Conservation (phyloP, 495 filamentous ascomycete species). For the Cercophora newfieldiana region DNA sequence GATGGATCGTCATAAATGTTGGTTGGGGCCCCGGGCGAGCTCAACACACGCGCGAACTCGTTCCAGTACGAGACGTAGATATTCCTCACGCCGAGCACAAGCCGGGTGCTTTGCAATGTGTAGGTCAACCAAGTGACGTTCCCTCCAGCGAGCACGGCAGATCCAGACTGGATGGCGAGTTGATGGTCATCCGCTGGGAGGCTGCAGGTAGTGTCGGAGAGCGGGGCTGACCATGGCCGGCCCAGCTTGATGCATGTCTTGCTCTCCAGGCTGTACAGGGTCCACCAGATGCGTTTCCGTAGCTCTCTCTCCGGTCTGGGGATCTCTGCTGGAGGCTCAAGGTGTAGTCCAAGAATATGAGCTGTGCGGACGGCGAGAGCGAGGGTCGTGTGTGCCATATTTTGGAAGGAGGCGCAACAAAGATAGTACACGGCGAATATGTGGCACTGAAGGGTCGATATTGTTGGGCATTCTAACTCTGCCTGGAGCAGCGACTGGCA, state of each 20-base stretch:
- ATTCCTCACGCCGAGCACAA: constrained; percentile 39
- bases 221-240: constrained; percentile 43
- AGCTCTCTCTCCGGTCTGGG: constrained; percentile 41
- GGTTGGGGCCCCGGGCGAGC: constrained; percentile 13
- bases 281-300: constrained; percentile 55
- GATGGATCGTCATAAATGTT: constrained; percentile 28
- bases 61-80: constrained; percentile 43
- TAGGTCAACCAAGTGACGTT: constrained; percentile 46
- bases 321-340: constrained; percentile 43
- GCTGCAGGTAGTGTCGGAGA: constrained; percentile 36
- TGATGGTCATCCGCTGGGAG: constrained; percentile 42
- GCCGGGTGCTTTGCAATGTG: constrained; percentile 39
- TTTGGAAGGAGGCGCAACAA: constrained; percentile 56
- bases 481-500: constrained; percentile 46
- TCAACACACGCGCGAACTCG: constrained; percentile 14
- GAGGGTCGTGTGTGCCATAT: constrained; percentile 46
- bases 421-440: constrained; percentile 60
- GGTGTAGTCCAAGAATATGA: constrained; percentile 54
- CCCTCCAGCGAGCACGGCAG: constrained; percentile 37
- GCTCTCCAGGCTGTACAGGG: constrained; percentile 47
- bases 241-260: constrained; percentile 55
- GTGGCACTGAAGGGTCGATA: constrained; percentile 55
- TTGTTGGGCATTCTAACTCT: constrained; percentile 52
- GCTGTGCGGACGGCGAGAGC: constrained; percentile 49
- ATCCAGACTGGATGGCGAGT: constrained; percentile 38